Evolutionary conservation across 208 protist species (phyloP).

Genomic region (Leishmania arabica): DNA sequence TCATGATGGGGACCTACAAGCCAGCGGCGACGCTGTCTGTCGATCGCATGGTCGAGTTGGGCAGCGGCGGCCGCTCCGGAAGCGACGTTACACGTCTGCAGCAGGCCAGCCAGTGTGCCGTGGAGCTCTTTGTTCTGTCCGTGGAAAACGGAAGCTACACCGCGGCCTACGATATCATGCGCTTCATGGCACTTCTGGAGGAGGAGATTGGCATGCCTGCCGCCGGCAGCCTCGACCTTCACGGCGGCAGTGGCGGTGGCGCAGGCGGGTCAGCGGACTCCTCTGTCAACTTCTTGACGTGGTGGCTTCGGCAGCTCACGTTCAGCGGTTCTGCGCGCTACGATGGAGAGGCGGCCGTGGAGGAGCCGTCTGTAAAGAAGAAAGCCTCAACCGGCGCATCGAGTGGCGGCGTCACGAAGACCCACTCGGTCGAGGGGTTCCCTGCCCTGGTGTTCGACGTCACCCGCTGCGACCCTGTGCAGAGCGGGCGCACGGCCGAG

Average conservation of each 20-base stretch:
- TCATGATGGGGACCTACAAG: slow-evolving; percentile 60
- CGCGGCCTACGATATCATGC: slow-evolving; percentile 66
- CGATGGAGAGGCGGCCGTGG: slow-evolving; percentile 11
- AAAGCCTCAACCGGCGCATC: not conserved
- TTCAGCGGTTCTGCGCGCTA: slow-evolving; percentile 19
- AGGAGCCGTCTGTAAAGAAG: not conserved
- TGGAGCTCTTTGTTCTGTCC: slow-evolving; percentile 40
- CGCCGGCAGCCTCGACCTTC: slow-evolving; percentile 4
- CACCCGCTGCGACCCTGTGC: slow-evolving; percentile 4
- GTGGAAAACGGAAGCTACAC: slow-evolving; percentile 44
- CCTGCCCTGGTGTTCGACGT: slow-evolving; percentile 28
- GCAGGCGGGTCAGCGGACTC: not conserved
- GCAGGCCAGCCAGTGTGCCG: slow-evolving; percentile 35
- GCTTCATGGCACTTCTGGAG: slow-evolving; percentile 68
- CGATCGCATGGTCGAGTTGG: slow-evolving; percentile 15
- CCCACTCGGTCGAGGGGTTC: slow-evolving; percentile 8
- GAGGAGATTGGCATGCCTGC: slow-evolving; percentile 45
- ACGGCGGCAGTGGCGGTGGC: not conserved
- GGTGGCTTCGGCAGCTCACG: slow-evolving; percentile 35
- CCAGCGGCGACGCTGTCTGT: slow-evolving; percentile 8
- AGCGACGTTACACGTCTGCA: slow-evolving; percentile 26
- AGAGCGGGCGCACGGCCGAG: slow-evolving; percentile 15
- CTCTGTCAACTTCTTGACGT: slow-evolving; percentile 23
- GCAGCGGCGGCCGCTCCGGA: not conserved
- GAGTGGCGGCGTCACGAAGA: not conserved